Conservation (phyloP, 75 land plant genomes). For the Ceratopteris richardii region DNA sequence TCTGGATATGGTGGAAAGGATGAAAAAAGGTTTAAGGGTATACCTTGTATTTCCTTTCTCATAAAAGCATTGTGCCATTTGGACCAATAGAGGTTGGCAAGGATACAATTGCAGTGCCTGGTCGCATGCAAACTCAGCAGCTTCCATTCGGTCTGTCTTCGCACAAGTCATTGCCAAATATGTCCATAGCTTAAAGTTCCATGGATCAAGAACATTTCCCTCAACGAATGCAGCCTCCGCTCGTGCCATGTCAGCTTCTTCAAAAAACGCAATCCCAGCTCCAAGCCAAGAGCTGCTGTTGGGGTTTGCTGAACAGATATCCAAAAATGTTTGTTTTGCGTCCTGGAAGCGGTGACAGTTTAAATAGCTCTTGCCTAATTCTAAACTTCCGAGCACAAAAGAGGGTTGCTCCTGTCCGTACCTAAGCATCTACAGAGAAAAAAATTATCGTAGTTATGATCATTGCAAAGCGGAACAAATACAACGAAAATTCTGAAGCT, state of each 20-base stretch:
- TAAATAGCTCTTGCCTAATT: conserved; percentile 18
- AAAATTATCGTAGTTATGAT: background rate
- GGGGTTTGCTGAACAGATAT: conserved; percentile 7
- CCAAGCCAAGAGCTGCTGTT: conserved; percentile 23
- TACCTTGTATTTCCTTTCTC: too few species aligned
- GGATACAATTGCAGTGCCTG: conserved; percentile 10
- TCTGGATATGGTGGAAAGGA: too few species aligned
- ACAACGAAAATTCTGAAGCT: too few species aligned
- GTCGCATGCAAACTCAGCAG: conserved; percentile 26
- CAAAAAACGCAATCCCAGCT: conserved; percentile 26
- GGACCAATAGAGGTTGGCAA: too few species aligned
- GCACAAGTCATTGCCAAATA: conserved; percentile 18
- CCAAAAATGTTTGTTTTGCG: conserved; percentile 18
- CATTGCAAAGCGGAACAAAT: too few species aligned
- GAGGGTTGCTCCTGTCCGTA: background rate
- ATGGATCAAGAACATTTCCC: conserved; percentile 24
- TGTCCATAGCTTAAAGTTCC: conserved; percentile 26
- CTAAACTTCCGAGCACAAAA: conserved; percentile 14
- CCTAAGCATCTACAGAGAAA: conserved; percentile 1
- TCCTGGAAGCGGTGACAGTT: background rate
- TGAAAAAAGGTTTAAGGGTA: too few species aligned
- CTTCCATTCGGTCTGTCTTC: conserved; percentile 11
- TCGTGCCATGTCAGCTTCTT: conserved; percentile 14
- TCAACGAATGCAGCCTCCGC: conserved; percentile 26
- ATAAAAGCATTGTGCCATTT: too few species aligned